Evolutionary conservation across 192 early-diverging fungal genomes (phyloP).

Genomic region (Linnemannia zychae): DNA sequence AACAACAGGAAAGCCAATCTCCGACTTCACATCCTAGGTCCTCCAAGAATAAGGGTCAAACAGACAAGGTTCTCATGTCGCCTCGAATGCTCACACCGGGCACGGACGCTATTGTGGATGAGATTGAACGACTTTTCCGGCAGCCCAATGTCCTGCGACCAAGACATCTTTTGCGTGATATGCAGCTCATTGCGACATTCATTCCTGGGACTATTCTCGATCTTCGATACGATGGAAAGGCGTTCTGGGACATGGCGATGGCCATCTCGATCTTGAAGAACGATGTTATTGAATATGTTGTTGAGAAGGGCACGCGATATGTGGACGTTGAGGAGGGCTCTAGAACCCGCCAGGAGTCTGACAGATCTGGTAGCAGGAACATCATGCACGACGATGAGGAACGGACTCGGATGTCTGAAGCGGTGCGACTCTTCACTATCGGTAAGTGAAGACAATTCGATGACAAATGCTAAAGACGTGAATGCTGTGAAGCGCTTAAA

Average conservation of each 20-base stretch:
- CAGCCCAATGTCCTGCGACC: constrained; percentile 39
- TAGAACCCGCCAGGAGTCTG: constrained; percentile 11
- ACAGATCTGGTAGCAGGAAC: constrained; percentile 16
- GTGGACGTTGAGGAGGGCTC: constrained; percentile 42
- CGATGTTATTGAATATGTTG: constrained; percentile 54
- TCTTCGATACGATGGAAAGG: constrained; percentile 58
- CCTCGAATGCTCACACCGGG: constrained; percentile 51
- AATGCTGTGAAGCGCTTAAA: too few relatives aligned
- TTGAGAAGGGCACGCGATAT: constrained; percentile 40
- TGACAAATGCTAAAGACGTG: too few relatives aligned
- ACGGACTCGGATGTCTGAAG: constrained; percentile 44
- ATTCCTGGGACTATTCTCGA: constrained; percentile 54
- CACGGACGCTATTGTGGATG: constrained; percentile 57
- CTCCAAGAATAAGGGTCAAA: neutral
- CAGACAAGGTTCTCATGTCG: neutral
- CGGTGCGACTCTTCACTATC: constrained; percentile 58
- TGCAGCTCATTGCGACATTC: constrained; percentile 57
- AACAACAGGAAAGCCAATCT: neutral
- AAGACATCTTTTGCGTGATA: constrained; percentile 48
- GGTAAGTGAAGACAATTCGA: constrained; percentile 19
- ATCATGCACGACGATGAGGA: constrained; percentile 50
- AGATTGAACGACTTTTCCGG: constrained; percentile 55
- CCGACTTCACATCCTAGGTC: neutral
- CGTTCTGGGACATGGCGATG: constrained; percentile 60
- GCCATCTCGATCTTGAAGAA: constrained; percentile 54